Percentiles rank a stretch among this genome's conserved stretches.
phyloP scores from a whole-genome alignment of 23 red algal genomes.

The Gracilariopsis chorda region DNA sequence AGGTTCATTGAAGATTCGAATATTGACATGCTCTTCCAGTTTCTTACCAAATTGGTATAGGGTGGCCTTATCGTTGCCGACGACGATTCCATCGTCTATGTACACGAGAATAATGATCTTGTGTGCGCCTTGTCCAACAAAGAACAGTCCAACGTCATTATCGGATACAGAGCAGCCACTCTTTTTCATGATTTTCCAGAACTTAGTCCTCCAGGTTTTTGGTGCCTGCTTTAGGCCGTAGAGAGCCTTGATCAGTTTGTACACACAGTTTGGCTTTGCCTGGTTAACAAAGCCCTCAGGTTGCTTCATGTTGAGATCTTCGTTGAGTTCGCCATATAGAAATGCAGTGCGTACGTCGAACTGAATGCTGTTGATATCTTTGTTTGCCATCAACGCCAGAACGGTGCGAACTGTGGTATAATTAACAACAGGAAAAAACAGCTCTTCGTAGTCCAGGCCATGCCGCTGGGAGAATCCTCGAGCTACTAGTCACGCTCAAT shows the following conservation, averaged over 20 bases:
- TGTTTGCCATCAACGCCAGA: background rate
- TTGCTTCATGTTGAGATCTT: constrained; percentile 21
- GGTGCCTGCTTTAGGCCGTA: constrained; percentile 44
- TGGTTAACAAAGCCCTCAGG: background rate
- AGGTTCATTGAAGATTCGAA: constrained; percentile 7
- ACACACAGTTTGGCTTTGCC: background rate
- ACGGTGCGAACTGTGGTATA: constrained; percentile 7
- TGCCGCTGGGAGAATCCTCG: constrained; percentile 5
- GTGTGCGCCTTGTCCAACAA: background rate
- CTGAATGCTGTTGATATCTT: background rate
- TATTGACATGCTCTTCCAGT: background rate
- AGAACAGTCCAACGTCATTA: constrained; percentile 6
- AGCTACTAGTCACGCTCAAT: constrained; percentile 36
- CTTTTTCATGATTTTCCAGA: background rate
- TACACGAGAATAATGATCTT: background rate
- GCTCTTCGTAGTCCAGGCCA: constrained; percentile 31
- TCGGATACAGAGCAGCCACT: background rate
- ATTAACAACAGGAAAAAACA: constrained; percentile 32
- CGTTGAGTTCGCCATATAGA: background rate
- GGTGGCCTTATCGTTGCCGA: background rate
- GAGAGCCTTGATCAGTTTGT: background rate
- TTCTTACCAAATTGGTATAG: background rate
- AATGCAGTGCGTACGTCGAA: constrained; percentile 17
- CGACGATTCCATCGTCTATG: constrained; percentile 12
- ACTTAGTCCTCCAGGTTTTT: background rate